Evolutionary conservation across 352 stramenopile species (phyloP), one percentile per base, ranked within the genome.

Genomic region (Globisporangium canariense): DNA sequence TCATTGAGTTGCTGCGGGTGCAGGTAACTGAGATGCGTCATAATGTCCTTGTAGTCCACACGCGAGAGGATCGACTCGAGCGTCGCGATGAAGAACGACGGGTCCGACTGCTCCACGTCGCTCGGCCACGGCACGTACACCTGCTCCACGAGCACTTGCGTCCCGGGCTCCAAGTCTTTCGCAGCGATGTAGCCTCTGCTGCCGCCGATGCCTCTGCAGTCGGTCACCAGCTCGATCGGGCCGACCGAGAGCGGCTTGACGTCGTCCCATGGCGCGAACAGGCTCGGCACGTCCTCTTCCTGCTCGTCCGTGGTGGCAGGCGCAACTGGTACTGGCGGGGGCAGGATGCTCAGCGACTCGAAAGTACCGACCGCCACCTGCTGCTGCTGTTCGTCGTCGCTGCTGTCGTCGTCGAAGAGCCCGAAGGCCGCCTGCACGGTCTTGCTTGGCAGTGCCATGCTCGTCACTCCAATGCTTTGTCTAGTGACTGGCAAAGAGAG

Each of bases 71-170:
- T 83, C 58, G 77, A 77, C 49, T 89, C 74, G 67, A 98, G 84
- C n/a, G 92, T 96, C 45, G 88, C 83, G 34, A 98, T 73, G 64
- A 96, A 94, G 54, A 98, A 87, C 50, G 82, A 68, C 9, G 81
- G 76, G 59, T 91, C 77, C 20, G 80, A 78, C 22, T 85, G 89
- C 53, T 95, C 76, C 41, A 98, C 80, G 62, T 96, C 81, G 11
- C 78, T 74, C 2, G 89, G 88, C 94, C 94, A 98, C n/a, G 86
- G 77, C 54, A 97, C 77, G 49, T 92, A 93, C 16, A 96, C 81
- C 41, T 93, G 79, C 72, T 98, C 94, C 32, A 97, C 76, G 5
- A 98, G 73, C 40, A 98, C 73, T 41, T 91, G 80, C 61, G 93
- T 98, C 52, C 94, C 94, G 4, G 93, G 80, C 49, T 81, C 68